Evolutionary conservation across 2,329 filamentous ascomycete genomes (phyloP).

Genomic region (Cercospora sesami): DNA sequence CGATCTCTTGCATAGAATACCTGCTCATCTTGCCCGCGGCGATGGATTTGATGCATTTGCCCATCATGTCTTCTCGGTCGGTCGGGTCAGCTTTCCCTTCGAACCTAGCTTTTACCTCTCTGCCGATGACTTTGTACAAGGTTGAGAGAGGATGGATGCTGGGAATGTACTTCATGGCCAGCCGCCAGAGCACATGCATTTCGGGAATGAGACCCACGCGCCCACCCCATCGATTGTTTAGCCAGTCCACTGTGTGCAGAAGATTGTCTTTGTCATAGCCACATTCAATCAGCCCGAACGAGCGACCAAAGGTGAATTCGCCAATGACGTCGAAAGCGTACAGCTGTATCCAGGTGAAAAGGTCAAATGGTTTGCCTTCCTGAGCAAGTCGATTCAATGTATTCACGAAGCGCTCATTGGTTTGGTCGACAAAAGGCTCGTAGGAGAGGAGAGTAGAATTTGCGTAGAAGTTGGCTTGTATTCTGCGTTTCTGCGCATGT

Average conservation of each 20-base stretch:
- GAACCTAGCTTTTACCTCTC: slow-evolving; percentile 2
- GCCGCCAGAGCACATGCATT: background rate
- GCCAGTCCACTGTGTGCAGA: slow-evolving; percentile 38
- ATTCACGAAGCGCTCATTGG: slow-evolving; percentile 39
- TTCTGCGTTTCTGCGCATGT: slow-evolving; percentile 40
- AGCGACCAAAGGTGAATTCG: slow-evolving; percentile 43
- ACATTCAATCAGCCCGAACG: slow-evolving; percentile 43
- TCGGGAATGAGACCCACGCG: background rate
- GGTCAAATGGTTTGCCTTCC: background rate
- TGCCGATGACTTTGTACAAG: slow-evolving; percentile 36
- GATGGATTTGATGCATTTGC: slow-evolving; percentile 40
- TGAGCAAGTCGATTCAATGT: slow-evolving; percentile 34
- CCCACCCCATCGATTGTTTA: background rate
- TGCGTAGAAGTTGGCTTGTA: slow-evolving; percentile 41
- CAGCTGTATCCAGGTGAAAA: slow-evolving; percentile 3
- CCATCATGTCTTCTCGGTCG: slow-evolving; percentile 41
- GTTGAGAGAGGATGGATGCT: background rate
- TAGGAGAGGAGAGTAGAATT: slow-evolving; percentile 44
- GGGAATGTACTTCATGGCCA: background rate
- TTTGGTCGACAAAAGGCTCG: slow-evolving; percentile 44
- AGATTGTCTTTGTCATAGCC: slow-evolving; percentile 37
- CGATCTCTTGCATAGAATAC: slow-evolving; percentile 37
- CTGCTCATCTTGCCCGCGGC: slow-evolving; percentile 37
- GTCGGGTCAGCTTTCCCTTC: slow-evolving; percentile 26
- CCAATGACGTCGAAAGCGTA: slow-evolving; percentile 46